Evolutionary conservation across 176 grass and related monocot genomes (phyloP).

Genomic region (Canna indica): DNA sequence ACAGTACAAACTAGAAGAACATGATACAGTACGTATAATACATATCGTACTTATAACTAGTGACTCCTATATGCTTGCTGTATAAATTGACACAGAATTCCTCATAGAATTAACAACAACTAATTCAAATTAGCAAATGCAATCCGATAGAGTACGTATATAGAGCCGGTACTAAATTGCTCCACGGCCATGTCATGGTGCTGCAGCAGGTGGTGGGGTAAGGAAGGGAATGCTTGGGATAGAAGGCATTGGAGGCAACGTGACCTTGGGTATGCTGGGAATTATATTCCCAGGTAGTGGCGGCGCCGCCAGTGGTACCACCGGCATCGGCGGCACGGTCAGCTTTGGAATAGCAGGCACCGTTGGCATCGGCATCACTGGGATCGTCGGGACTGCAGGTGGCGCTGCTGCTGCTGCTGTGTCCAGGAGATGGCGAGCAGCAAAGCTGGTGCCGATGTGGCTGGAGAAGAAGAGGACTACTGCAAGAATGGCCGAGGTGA

Average conservation of each 20-base stretch:
- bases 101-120: too few relatives aligned
- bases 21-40: too few relatives aligned
- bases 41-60: too few relatives aligned
- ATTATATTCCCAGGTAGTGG: neutral
- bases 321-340: constrained; percentile 24
- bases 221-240: constrained; percentile 5
- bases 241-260: constrained; percentile 20
- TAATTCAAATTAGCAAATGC: too few relatives aligned
- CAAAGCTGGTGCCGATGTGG: constrained; percentile 3
- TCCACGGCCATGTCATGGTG: neutral
- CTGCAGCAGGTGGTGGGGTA: constrained; percentile 19
- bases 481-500: constrained; percentile 6
- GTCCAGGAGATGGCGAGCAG: constrained; percentile 34
- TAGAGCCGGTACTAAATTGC: too few relatives aligned
- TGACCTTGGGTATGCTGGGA: neutral
- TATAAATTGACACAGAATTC: too few relatives aligned
- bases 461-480: constrained; percentile 8
- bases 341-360: constrained; percentile 24
- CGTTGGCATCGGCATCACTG: constrained; percentile 6
- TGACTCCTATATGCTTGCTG: too few relatives aligned
- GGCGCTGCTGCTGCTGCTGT: neutral
- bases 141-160: too few relatives aligned
- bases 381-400: constrained; percentile 8
- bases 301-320: constrained; percentile 17
- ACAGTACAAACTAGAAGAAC: too few relatives aligned